Conservation (phyloP, 495 filamentous ascomycete genomes). For the Amorphotheca resinae region DNA sequence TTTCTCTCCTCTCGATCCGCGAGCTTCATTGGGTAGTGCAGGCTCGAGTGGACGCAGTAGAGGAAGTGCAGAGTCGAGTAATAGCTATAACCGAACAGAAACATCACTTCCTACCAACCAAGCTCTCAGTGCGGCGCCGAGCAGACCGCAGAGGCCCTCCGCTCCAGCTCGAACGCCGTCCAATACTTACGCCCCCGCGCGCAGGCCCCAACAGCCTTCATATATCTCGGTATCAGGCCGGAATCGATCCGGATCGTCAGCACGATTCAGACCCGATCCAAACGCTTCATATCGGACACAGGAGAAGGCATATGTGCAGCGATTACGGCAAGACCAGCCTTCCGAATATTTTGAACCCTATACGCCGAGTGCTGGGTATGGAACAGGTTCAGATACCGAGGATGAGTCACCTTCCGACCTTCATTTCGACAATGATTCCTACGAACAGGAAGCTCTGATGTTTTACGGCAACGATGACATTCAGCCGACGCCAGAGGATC, state of each 20-base stretch:
- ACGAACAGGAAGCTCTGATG: constrained; percentile 86
- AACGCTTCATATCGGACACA: constrained; percentile 74
- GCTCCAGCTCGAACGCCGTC: constrained; percentile 54
- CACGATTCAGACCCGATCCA: constrained; percentile 46
- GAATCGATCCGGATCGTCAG: constrained; percentile 38
- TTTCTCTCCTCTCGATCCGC: constrained; percentile 25
- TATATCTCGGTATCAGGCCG: constrained; percentile 25
- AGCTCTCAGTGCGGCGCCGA: constrained; percentile 20
- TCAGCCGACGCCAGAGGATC: constrained; percentile 76
- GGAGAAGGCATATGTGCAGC: constrained; percentile 70
- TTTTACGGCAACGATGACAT: constrained; percentile 79
- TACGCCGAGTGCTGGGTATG: constrained; percentile 47
- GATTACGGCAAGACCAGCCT: constrained; percentile 50
- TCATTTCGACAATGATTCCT: constrained; percentile 68
- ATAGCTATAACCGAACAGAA: constrained; percentile 18
- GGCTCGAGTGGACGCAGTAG: constrained; percentile 13
- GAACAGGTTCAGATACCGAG: constrained; percentile 76
- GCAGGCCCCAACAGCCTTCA: constrained; percentile 28
- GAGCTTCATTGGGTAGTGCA: constrained; percentile 20
- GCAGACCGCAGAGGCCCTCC: constrained; percentile 43
- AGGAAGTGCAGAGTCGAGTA: constrained; percentile 11
- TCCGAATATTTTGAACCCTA: constrained; percentile 63
- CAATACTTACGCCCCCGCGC: constrained; percentile 61
- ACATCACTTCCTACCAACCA: constrained; percentile 1
- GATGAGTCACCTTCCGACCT: constrained; percentile 78